Base-by-base conservation (phyloP, 208 protist species). In the Acanthamoeba lugdunensis region DNA sequence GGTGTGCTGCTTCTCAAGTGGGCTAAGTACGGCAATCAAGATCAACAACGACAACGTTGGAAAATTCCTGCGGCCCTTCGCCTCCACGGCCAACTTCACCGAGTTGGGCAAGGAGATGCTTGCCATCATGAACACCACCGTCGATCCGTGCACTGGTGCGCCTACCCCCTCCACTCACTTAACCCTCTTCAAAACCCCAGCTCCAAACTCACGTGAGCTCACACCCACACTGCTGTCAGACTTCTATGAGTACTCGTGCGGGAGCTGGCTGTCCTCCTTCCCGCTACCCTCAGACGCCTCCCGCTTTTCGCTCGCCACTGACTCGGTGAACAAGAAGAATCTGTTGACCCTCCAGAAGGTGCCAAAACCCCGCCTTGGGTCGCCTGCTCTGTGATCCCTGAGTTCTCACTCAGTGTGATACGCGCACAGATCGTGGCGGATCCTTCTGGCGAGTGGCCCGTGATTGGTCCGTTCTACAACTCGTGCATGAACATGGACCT, bases 101-200 rank as follows among this genome's bases (percentile, higher is more conserved):
- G 37, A 41, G 37, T 41, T 41, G 37, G 37, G 37, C 37, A 41
- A 41, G 37, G 37, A 41, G 37, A 41, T 41, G 37, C 37, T 41
- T 2, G 77, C 77, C 77, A 84, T 84, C 65, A 93, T 93, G 89
- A 81, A 93, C 33, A 93, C 67, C 4, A 56, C 63, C 11, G 89
- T 82, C 16, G 63, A 75, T 93, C 89, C 89, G 48, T 93, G 89
- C 71, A 33, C 25, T 33, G 89, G 45, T 48, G 8, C 45, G 9
- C 45, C 45, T 48, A 13, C 8, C 41, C 41, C 41, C 41, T 48
- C 41, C 4, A 48, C 45, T 4, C 37, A 41, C 37, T 41, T 2
- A 41, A 2, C 37, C 37, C 37, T 41, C 37, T 41, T 2, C 37
- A 41, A 41, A 41, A 41, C 37, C 37, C 37, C 37, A 2, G 37